A percentile compares a stretch with the other conserved stretches of the same genome.
These are phyloP conservation scores for Macroventuria anomochaeta DNA, from an alignment of 2,329 filamentous ascomycete species.

Conservation along the genomic window DNA sequence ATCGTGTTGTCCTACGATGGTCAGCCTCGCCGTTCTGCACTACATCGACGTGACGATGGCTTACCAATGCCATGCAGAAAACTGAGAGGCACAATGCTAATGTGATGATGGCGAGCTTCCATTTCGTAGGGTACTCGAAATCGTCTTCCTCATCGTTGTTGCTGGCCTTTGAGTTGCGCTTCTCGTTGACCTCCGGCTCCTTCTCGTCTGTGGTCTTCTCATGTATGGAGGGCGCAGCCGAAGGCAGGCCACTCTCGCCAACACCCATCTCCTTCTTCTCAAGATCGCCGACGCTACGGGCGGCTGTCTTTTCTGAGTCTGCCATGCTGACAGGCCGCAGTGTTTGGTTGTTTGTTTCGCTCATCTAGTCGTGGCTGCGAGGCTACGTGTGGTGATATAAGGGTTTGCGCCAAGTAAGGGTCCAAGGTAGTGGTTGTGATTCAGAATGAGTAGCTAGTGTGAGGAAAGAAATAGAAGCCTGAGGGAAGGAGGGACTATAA, in stretches of 20 bases:
- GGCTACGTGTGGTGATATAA: neutral
- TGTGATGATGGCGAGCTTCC: slow-evolving; percentile 43
- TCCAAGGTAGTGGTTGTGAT: neutral
- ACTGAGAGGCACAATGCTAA: slow-evolving; percentile 45
- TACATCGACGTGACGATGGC: neutral
- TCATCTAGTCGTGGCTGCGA: slow-evolving; percentile 25
- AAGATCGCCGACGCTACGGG: slow-evolving; percentile 32
- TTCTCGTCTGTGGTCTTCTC: slow-evolving; percentile 23
- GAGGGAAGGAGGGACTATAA: slow-evolving; percentile 24
- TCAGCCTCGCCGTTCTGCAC: neutral
- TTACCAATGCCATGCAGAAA: slow-evolving; percentile 49
- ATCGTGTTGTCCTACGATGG: slow-evolving; percentile 17
- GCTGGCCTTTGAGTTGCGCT: slow-evolving; percentile 27
- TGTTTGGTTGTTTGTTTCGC: slow-evolving; percentile 29
- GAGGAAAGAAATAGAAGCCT: slow-evolving; percentile 3
- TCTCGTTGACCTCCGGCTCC: slow-evolving; percentile 13
- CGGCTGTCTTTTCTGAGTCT: slow-evolving; percentile 43
- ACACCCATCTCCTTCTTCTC: slow-evolving; percentile 37
- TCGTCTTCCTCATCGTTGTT: slow-evolving; percentile 35
- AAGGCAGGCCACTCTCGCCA: slow-evolving; percentile 32
- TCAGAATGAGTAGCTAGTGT: neutral
- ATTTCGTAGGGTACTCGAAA: slow-evolving; percentile 46
- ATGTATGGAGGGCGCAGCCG: slow-evolving; percentile 28
- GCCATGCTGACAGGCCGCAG: slow-evolving; percentile 40
- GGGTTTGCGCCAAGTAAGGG: slow-evolving; percentile 7